Base-by-base conservation (phyloP, 1,284 basidiomycete species). In the Malassezia dermatis region DNA sequence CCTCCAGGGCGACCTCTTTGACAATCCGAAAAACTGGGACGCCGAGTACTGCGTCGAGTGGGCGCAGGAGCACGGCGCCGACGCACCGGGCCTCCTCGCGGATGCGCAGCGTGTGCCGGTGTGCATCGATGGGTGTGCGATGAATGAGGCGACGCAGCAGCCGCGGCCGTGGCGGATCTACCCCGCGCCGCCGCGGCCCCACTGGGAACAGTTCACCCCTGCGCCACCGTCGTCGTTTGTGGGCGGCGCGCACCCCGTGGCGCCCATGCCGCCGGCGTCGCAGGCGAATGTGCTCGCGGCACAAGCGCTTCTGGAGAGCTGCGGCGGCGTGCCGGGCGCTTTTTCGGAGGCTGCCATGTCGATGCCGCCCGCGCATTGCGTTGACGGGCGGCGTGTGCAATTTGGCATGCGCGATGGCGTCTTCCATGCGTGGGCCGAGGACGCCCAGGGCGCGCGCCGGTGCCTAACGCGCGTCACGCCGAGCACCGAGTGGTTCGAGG, bases 401-500 rank as follows among this genome's bases (percentile, higher is more conserved):
- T 73, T 63, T 58, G 59, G 54, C 37, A 64, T 67, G 63, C 69
- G 66, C 46, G 60, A 67, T 28, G 71, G 71, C 27, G 71, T 74
- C 19, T 67, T 64, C 51, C 70, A 70, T 44, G 69, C 69, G n/a
- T 72, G 56, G 56, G 39, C 27, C 13, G n/a, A 27, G 19, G 28
- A 15, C 8, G 39, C 17, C 8, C 19, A 40, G 4, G 19, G 26
- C 23, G 28, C 13, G 13, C 44, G 39, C 12, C 52, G 34, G 27
- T 86, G 88, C 0, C 73, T 86, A 0, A 89, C 86, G 69, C 80
- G 84, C 53, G 81, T 98, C 3, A 91, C 91, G 1, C 83, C 81
- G 40, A 86, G 96, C 47, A 81, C 85, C 61, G 91, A 96, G 74
- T 99, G 96, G 75, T 99, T 94, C 73, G 80, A 87, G 47, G 94